Evolutionary conservation across 305 asterid genomes (phyloP), one percentile per base, ranked within the genome.

Genomic region (Solanum hybrid): DNA sequence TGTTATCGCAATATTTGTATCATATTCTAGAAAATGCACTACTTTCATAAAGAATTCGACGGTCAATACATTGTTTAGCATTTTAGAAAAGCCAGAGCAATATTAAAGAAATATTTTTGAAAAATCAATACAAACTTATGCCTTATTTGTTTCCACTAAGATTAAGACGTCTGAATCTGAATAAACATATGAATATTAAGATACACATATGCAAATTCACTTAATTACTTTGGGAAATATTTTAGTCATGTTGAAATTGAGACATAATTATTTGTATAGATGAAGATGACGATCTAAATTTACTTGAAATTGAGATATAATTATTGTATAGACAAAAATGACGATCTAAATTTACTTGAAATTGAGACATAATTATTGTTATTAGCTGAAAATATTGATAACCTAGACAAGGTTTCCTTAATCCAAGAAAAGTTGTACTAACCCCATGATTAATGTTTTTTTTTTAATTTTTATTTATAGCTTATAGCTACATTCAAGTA

Each of bases 361-460:
- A 75, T 46, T 31, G 76, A 76, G 24, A 24, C 89, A 38, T 85
- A 64, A 85, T 20, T 51, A 79, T 79, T 24, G 10, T 37, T 79
- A 79, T 79, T n/a, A 36, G 32, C 64, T 12, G 16, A 36, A 10
- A 22, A 36, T 36, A 36, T 36, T 79, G 31, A 24, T 79, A 27
- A 5, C 32, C n/a, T 79, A 79, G 86, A 79, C 91, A 87, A 73
- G 75, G 85, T 90, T 81, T 38, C 79, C 82, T 79, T 72, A 86
- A 11, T 73, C 56, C 79, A 79, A 80, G 66, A 89, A 91, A 92
- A 88, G 82, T 79, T 87, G 89, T 34, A 89, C 80, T 84, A 88
- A 8, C 38, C 32, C 38, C 60, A 27, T 20, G 7, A 71, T 38
- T 78, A 36, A n/a, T 79, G 26, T 22, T n/a, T 79, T 79, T 36